Evolutionary conservation across 2,329 filamentous ascomycete species (phyloP).

Genomic region (Alternaria postmessia): DNA sequence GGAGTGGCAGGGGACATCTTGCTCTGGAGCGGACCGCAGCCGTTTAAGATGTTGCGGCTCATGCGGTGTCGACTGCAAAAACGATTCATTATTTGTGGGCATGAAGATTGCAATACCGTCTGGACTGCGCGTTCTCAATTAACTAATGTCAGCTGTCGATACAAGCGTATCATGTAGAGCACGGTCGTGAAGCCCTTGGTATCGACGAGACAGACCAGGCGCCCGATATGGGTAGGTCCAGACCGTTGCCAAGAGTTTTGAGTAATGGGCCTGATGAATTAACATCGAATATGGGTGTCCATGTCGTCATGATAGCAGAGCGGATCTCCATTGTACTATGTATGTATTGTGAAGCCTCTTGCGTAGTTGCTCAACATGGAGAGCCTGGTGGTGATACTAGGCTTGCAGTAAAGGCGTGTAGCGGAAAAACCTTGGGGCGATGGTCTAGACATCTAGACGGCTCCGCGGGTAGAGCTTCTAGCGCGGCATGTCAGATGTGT

Average conservation of each 20-base stretch:
- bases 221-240: constrained; percentile 16
- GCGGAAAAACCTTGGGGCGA: not conserved
- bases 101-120: not conserved
- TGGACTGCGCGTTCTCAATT: not conserved
- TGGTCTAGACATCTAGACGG: not conserved
- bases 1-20: not conserved
- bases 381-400: not conserved
- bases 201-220: constrained; percentile 12
- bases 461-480: constrained; percentile 1
- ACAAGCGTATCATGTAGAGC: constrained; percentile 7
- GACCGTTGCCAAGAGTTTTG: constrained; percentile 38
- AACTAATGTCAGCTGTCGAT: constrained; percentile 12
- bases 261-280: constrained; percentile 18
- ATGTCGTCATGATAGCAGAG: constrained; percentile 28
- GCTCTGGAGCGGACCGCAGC: constrained; percentile 2
- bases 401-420: not conserved
- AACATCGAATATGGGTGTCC: constrained; percentile 6
- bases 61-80: not conserved
- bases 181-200: constrained; percentile 9
- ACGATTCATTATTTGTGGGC: not conserved
- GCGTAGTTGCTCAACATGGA: not conserved
- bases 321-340: not conserved
- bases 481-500: constrained; percentile 5
- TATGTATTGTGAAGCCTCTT: not conserved
- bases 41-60: not conserved